Evolutionary conservation across 345 rosid species (phyloP).

Genomic region (Ceriops decandra): DNA sequence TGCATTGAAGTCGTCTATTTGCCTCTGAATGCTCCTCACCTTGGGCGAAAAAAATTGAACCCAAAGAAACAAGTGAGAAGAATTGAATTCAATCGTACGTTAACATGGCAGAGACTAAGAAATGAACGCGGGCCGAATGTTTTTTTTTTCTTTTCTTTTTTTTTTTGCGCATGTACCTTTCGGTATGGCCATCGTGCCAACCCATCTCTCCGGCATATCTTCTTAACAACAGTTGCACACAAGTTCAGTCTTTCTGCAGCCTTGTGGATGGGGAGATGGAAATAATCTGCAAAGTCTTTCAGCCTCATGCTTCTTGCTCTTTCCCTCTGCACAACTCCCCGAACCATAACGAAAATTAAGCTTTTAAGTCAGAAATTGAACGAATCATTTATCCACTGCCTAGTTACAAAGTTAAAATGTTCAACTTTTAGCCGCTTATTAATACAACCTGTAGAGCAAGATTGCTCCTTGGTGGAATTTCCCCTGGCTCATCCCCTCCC

Average conservation of each 20-base stretch:
- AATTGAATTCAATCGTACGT: too few relatives aligned
- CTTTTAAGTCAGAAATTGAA: background rate
- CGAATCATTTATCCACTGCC: background rate
- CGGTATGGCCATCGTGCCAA: slow-evolving; percentile 56
- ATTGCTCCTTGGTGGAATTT: background rate
- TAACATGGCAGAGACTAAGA: background rate
- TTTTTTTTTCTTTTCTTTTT: background rate
- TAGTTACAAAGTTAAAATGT: background rate
- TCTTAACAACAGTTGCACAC: slow-evolving; percentile 62
- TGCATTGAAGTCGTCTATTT: slow-evolving; percentile 13
- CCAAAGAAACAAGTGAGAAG: background rate
- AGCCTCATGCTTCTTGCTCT: slow-evolving; percentile 41
- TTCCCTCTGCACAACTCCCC: slow-evolving; percentile 49
- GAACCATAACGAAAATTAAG: background rate
- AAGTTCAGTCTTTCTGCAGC: slow-evolving; percentile 44
- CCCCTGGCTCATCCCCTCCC: slow-evolving; percentile 19
- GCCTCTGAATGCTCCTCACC: slow-evolving; percentile 39
- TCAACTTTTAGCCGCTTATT: background rate
- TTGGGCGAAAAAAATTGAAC: slow-evolving; percentile 1
- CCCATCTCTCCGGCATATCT: slow-evolving; percentile 39
- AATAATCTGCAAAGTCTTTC: slow-evolving; percentile 32
- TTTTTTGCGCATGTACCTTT: slow-evolving; percentile 33
- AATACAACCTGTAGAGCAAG: slow-evolving; percentile 39
- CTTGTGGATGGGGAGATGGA: slow-evolving; percentile 48
- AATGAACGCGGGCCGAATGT: background rate